Evolutionary conservation across 257 asterid species (phyloP).

Genomic region (Nicotiana attenuata): DNA sequence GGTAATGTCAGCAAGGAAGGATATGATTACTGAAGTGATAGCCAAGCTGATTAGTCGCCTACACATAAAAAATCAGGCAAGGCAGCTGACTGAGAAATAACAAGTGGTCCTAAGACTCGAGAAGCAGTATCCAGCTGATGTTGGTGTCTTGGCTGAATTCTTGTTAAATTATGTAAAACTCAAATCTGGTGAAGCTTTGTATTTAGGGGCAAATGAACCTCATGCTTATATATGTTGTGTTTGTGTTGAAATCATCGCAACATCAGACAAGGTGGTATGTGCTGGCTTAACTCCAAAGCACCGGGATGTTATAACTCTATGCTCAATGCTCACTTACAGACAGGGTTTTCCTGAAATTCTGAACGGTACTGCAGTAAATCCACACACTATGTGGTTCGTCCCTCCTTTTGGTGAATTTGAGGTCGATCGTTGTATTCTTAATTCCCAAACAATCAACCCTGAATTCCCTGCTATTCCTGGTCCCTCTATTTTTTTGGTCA

Average conservation of each 20-base stretch:
- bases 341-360: constrained; percentile 81
- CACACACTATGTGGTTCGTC: constrained; percentile 45
- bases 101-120: constrained; percentile 67
- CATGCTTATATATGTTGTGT: constrained; percentile 88
- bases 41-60: too few species aligned
- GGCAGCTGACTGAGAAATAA: too few species aligned
- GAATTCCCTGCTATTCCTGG: constrained; percentile 53
- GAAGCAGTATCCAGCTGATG: constrained; percentile 80
- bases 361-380: constrained; percentile 47
- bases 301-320: constrained; percentile 74
- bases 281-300: constrained; percentile 93
- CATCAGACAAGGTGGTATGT: constrained; percentile 93
- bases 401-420: constrained; percentile 95
- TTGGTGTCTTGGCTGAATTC: constrained; percentile 77
- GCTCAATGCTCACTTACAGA: constrained; percentile 96
- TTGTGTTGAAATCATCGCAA: constrained; percentile 96
- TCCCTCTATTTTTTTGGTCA: constrained; percentile 63
- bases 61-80: too few species aligned
- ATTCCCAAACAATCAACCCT: constrained; percentile 49
- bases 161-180: constrained; percentile 73
- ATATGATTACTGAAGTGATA: too few species aligned
- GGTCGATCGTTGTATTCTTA: constrained; percentile 68
- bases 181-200: constrained; percentile 79
- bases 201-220: constrained; percentile 87
- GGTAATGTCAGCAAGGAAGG: too few species aligned